Percentiles rank a stretch among this genome's conserved stretches.
These are phyloP conservation scores for Suillus hirtellus DNA, from an alignment of 768 basidiomycete genomes.

Conservation along the genomic window DNA sequence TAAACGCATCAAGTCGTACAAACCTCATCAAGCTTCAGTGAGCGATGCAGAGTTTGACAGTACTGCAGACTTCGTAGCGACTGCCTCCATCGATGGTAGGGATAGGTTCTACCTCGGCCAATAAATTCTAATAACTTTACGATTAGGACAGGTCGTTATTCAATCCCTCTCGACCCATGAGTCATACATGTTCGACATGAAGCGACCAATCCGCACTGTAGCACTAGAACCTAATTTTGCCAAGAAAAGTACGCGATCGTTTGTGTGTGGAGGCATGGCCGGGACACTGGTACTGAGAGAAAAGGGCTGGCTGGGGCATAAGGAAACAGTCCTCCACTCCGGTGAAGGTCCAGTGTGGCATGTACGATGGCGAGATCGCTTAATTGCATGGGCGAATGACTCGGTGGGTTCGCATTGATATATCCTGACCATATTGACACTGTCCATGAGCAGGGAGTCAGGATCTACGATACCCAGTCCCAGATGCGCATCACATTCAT, in stretches of 20 bases:
- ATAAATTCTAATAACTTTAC: not conserved
- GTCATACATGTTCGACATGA: constrained; percentile 84
- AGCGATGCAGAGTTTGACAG: constrained; percentile 83
- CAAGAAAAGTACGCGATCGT: constrained; percentile 70
- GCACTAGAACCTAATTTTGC: constrained; percentile 91
- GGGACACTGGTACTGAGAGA: constrained; percentile 86
- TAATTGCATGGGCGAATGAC: constrained; percentile 98
- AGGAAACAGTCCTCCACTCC: constrained; percentile 76
- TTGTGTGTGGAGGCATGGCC: constrained; percentile 91
- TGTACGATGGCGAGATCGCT: constrained; percentile 77
- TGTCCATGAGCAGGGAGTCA: constrained; percentile 69
- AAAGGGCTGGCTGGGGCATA: constrained; percentile 96
- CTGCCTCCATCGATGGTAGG: constrained; percentile 91
- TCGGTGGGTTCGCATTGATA: constrained; percentile 48
- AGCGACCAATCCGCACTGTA: constrained; percentile 87
- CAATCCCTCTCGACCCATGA: constrained; percentile 79
- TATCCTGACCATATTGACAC: constrained; percentile 6
- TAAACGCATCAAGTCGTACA: constrained; percentile 82
- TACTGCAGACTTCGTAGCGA: constrained; percentile 87
- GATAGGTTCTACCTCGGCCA: not conserved
- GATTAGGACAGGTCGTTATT: constrained; percentile 84
- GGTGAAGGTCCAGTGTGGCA: constrained; percentile 97
- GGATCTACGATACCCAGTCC: constrained; percentile 84
- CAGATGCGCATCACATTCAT: constrained; percentile 82
- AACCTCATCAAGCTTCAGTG: constrained; percentile 86